A percentile compares a stretch with the other conserved stretches of the same genome.
Conservation (phyloP, 495 filamentous ascomycete genomes). For the Xanthoparmelia taractica region DNA sequence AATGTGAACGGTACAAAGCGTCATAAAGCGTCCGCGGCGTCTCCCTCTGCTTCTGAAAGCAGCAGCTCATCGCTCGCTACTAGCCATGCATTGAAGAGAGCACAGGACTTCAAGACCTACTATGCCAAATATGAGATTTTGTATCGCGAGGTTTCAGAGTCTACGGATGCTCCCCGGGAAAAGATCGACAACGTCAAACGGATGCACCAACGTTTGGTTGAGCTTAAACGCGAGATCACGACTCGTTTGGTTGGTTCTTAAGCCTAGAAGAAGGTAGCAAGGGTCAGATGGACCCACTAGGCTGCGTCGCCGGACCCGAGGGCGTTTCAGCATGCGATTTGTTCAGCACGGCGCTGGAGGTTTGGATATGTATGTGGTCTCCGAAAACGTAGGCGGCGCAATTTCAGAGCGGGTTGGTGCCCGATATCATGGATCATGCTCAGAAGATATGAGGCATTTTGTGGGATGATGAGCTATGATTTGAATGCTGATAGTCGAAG, state of each 20-base stretch:
- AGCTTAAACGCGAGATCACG: conserved; percentile 63
- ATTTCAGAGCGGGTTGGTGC: not conserved
- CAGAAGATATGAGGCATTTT: not conserved
- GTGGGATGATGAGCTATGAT: not conserved
- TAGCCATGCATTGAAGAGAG: conserved; percentile 45
- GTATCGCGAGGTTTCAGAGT: conserved; percentile 49
- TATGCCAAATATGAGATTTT: conserved; percentile 58
- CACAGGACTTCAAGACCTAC: conserved; percentile 51
- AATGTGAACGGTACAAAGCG: conserved; percentile 39
- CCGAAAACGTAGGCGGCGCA: not conserved
- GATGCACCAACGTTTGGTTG: conserved; percentile 52
- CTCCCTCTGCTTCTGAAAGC: conserved; percentile 40
- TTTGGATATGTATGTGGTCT: not conserved
- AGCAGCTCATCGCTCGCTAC: conserved; percentile 39
- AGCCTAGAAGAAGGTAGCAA: conserved; percentile 34
- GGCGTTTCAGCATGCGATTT: conserved; percentile 12
- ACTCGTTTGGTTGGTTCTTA: conserved; percentile 27
- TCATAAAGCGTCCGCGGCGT: conserved; percentile 33
- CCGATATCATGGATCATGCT: not conserved
- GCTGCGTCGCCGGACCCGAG: conserved; percentile 12
- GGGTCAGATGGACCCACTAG: conserved; percentile 20
- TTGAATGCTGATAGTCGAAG: not conserved
- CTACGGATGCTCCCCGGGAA: conserved; percentile 45
- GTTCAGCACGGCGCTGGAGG: conserved; percentile 22
- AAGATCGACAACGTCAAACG: conserved; percentile 51